Conservation (phyloP, 2,329 filamentous ascomycete species). For the Sarocladiaceae sp. region DNA sequence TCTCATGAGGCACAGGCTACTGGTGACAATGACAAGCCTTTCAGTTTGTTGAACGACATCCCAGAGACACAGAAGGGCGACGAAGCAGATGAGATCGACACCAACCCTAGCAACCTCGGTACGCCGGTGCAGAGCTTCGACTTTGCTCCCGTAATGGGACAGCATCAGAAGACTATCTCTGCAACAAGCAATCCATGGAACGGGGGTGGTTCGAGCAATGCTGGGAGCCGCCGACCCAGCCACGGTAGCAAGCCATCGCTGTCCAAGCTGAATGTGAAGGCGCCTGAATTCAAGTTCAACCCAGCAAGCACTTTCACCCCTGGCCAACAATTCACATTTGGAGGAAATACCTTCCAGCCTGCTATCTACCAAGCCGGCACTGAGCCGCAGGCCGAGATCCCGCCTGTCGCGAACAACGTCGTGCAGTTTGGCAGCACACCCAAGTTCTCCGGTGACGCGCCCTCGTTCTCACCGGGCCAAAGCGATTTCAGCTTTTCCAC, state of each 20-base stretch:
- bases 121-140: slow-evolving; percentile 52
- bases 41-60: slow-evolving; percentile 33
- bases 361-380: slow-evolving; percentile 35
- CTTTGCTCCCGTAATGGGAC: slow-evolving; percentile 34
- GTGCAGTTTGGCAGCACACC: slow-evolving; percentile 28
- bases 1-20: slow-evolving; percentile 40
- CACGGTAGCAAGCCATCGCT: slow-evolving; percentile 65
- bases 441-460: slow-evolving; percentile 63
- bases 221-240: slow-evolving; percentile 32
- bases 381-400: slow-evolving; percentile 12
- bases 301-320: slow-evolving; percentile 42
- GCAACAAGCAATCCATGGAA: slow-evolving; percentile 59
- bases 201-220: slow-evolving; percentile 35
- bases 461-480: slow-evolving; percentile 63
- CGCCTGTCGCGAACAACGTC: slow-evolving; percentile 19
- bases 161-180: slow-evolving; percentile 51
- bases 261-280: slow-evolving; percentile 81
- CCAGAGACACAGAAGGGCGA: slow-evolving; percentile 34
- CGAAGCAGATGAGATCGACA: slow-evolving; percentile 62
- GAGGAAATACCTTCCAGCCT: slow-evolving; percentile 41
- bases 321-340: slow-evolving; percentile 42
- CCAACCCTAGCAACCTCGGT: slow-evolving; percentile 65
- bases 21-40: slow-evolving; percentile 28
- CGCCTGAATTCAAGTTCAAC: slow-evolving; percentile 81
- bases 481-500: slow-evolving; percentile 64